A percentile compares a stretch with the other conserved stretches of the same genome.
phyloP scores from a whole-genome alignment of 345 rosid species.

The Camelina hispida region DNA sequence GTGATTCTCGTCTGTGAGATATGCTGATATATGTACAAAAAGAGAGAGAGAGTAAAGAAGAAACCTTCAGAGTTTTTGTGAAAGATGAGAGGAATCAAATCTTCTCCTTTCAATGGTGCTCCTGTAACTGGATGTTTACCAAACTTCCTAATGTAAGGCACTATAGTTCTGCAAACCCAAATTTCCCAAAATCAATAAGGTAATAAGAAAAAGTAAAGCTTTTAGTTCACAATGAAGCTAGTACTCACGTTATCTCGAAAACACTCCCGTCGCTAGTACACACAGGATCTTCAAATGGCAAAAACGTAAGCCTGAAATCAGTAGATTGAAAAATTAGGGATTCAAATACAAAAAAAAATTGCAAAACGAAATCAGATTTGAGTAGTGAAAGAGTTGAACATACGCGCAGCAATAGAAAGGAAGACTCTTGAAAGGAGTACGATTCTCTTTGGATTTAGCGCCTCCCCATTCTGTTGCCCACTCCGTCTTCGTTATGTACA shows the following conservation, averaged over 20 bases:
- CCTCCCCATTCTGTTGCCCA: constrained; percentile 99
- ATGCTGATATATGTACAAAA: too few species aligned
- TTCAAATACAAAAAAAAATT: too few species aligned
- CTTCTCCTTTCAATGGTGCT: constrained; percentile 68
- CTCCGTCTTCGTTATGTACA: constrained; percentile 93
- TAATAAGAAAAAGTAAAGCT: neutral
- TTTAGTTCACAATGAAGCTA: neutral
- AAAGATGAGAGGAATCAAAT: constrained; percentile 75
- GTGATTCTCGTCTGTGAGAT: too few species aligned
- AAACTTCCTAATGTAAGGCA: constrained; percentile 81
- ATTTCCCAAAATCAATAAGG: constrained; percentile 8
- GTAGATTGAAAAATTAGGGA: neutral
- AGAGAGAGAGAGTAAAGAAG: neutral
- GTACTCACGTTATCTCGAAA: constrained; percentile 79
- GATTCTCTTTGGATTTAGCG: constrained; percentile 78
- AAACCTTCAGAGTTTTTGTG: constrained; percentile 92
- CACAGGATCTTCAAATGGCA: constrained; percentile 79
- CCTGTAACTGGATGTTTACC: constrained; percentile 93
- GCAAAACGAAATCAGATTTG: neutral
- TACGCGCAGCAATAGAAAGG: constrained; percentile 99
- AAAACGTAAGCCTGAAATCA: constrained; percentile 78
- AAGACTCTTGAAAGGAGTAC: constrained; percentile 86
- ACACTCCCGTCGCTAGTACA: constrained; percentile 87
- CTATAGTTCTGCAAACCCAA: constrained; percentile 60
- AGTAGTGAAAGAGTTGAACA: neutral